A percentile compares a stretch with the other conserved stretches of the same genome.
These are phyloP conservation scores for Erysimum cheiranthoides DNA, from an alignment of 345 rosid genomes.

Conservation along the genomic window DNA sequence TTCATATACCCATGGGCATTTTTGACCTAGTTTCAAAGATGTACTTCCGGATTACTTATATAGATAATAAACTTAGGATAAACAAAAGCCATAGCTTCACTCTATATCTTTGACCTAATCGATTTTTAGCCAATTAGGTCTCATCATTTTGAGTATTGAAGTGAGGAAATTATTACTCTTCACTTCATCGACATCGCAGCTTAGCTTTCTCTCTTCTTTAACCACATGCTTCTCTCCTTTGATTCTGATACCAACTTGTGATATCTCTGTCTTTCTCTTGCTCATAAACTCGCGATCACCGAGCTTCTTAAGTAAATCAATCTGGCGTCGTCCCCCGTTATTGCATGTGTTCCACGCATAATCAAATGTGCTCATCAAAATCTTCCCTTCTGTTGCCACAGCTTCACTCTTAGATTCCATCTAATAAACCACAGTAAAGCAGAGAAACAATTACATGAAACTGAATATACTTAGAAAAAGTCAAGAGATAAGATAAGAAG, in stretches of 20 bases:
- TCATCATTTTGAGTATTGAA: conserved; percentile 50
- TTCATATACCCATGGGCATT: no score
- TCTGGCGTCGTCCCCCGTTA: conserved; percentile 67
- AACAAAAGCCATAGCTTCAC: neutral
- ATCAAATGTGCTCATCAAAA: conserved; percentile 62
- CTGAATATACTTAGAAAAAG: neutral
- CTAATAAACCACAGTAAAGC: conserved; percentile 40
- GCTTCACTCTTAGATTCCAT: conserved; percentile 66
- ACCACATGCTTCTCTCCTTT: conserved; percentile 51
- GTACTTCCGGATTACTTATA: no score
- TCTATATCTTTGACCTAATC: neutral
- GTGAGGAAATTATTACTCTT: conserved; percentile 36
- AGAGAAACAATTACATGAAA: neutral
- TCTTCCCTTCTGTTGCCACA: conserved; percentile 55
- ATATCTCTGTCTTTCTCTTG: conserved; percentile 42
- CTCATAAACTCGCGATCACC: conserved; percentile 45
- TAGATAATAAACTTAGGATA: no score
- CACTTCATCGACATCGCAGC: no score
- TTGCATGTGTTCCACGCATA: conserved; percentile 85
- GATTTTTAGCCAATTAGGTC: neutral
- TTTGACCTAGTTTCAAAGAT: no score
- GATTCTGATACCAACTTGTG: conserved; percentile 66
- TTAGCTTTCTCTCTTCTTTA: no score
- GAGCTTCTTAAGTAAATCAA: conserved; percentile 60
- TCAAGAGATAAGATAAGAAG: neutral